Evolutionary conservation across 1,139 yeast species (phyloP).

Genomic region (Starmera stellimalicola): DNA sequence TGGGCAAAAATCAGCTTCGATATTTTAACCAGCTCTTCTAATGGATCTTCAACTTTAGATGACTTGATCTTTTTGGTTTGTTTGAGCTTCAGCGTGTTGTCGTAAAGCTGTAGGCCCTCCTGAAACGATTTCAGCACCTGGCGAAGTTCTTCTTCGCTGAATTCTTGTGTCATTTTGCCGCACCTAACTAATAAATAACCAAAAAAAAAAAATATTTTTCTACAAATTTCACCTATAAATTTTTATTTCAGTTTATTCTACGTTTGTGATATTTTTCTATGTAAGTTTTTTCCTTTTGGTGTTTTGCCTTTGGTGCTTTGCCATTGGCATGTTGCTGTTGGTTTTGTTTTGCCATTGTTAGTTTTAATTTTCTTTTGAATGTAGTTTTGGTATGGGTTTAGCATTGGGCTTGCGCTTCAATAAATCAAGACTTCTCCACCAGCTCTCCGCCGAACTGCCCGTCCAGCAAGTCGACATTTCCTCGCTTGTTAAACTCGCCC

Average conservation of each 20-base stretch:
- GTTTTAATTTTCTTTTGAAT: no score
- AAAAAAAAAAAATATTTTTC: no score
- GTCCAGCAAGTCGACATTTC: conserved; percentile 12
- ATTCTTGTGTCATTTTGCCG: neutral
- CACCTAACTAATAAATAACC: no score
- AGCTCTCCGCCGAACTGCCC: conserved; percentile 12
- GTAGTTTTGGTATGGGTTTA: no score
- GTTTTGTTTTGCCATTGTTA: no score
- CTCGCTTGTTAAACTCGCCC: neutral
- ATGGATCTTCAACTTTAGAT: conserved; percentile 34
- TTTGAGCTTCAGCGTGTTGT: conserved; percentile 4
- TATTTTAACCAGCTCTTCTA: conserved; percentile 50
- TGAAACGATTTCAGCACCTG: conserved; percentile 10
- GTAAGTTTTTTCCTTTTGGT: no score
- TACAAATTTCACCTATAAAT: no score
- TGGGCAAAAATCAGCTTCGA: conserved; percentile 62
- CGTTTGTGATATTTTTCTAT: no score
- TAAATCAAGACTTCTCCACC: neutral
- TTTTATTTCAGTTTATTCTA: no score
- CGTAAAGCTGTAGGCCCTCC: conserved; percentile 12
- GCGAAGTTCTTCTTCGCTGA: conserved; percentile 12
- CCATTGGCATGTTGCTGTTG: no score
- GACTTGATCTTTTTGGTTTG: conserved; percentile 20
- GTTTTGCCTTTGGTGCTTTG: no score
- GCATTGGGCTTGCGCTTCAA: no score